Conservation (phyloP, 371 early-diverging fungal species). For the Apophysomyces elegans region DNA sequence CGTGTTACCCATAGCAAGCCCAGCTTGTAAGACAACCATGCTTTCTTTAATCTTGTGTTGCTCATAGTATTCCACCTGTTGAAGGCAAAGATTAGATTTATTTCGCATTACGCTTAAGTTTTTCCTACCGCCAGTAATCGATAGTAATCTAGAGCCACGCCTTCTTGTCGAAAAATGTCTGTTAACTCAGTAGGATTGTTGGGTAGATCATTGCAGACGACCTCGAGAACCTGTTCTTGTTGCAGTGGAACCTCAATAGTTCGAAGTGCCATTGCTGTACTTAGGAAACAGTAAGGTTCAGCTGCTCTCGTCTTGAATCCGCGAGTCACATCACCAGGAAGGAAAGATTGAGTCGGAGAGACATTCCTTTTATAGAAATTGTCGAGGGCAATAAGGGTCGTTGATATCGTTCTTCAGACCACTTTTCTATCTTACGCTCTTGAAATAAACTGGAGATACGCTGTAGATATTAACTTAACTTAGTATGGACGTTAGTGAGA, state of each 20-base stretch:
- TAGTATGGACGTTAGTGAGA: too few species aligned
- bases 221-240: constrained; percentile 80
- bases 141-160: constrained; percentile 73
- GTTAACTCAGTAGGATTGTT: constrained; percentile 72
- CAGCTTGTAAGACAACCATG: constrained; percentile 63
- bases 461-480: too few species aligned
- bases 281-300: background rate
- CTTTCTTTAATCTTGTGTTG: constrained; percentile 66
- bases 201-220: constrained; percentile 76
- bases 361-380: too few species aligned
- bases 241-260: constrained; percentile 84
- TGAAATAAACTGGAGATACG: too few species aligned
- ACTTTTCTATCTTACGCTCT: too few species aligned
- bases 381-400: too few species aligned
- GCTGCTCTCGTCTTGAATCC: too few species aligned
- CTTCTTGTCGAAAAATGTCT: constrained; percentile 78
- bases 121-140: constrained; percentile 73
- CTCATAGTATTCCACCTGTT: constrained; percentile 78
- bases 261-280: constrained; percentile 22
- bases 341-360: too few species aligned
- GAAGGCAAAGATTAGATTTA: background rate
- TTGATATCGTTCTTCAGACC: too few species aligned
- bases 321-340: too few species aligned
- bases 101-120: constrained; percentile 8
- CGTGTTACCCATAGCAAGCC: constrained; percentile 57